These are phyloP conservation scores for Serendipita indica DNA, from an alignment of 768 basidiomycete genomes.

Conservation along the genomic window DNA sequence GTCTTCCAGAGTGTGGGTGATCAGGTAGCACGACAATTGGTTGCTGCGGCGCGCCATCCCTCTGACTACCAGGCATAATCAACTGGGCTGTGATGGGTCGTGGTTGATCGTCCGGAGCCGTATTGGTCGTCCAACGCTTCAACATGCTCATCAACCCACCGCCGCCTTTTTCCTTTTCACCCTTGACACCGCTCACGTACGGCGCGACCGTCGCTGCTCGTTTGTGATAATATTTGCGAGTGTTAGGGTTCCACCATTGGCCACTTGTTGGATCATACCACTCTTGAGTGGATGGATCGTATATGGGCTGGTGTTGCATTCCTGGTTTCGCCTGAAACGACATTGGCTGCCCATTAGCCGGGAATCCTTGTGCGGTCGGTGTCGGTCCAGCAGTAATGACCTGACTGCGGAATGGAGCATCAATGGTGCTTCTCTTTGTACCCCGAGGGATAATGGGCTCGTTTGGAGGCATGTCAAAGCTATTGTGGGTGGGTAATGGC, in stretches of 20 bases:
- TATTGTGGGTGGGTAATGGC: neutral
- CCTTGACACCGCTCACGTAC: neutral
- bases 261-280: neutral
- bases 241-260: constrained; percentile 3
- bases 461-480: neutral
- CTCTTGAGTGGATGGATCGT: neutral
- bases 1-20: neutral
- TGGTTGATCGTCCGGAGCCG: constrained; percentile 1
- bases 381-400: neutral
- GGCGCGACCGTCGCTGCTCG: neutral
- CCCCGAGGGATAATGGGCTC: neutral
- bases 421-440: neutral
- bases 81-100: neutral
- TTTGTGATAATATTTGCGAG: neutral
- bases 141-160: constrained; percentile 2
- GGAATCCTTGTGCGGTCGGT: too few relatives aligned
- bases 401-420: neutral
- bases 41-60: neutral
- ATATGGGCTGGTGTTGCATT: neutral
- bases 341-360: too few relatives aligned
- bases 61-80: neutral
- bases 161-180: neutral
- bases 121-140: constrained; percentile 6
- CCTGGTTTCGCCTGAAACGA: too few relatives aligned
- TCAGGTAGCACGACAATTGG: neutral